These are phyloP conservation scores for Candida golubevii DNA, from an alignment of 805 yeast genomes.

Conservation along the genomic window DNA sequence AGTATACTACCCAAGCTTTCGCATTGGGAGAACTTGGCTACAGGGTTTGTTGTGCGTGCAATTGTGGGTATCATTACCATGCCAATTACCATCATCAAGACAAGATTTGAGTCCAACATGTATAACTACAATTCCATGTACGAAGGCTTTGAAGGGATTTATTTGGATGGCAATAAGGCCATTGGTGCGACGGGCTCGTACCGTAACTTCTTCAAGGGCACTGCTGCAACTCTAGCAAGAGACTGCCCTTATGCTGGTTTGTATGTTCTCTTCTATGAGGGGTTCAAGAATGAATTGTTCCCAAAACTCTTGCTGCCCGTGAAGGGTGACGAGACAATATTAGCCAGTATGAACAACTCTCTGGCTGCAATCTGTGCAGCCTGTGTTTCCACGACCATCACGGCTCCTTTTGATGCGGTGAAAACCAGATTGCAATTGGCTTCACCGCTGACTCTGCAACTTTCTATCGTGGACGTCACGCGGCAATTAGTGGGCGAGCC, in stretches of 20 bases:
- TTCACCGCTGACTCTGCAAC: conserved; percentile 33
- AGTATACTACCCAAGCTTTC: conserved; percentile 65
- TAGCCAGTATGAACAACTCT: conserved; percentile 43
- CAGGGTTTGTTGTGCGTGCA: conserved; percentile 80
- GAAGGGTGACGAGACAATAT: conserved; percentile 6
- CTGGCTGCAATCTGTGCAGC: conserved; percentile 79
- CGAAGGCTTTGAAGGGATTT: conserved; percentile 59
- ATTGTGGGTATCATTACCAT: conserved; percentile 81
- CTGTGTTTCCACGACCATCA: conserved; percentile 70
- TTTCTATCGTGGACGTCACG: conserved; percentile 34
- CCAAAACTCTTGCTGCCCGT: conserved; percentile 32
- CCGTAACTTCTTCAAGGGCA: conserved; percentile 79
- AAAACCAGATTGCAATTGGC: conserved; percentile 86
- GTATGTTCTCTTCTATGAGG: conserved; percentile 81
- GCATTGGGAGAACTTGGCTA: conserved; percentile 59
- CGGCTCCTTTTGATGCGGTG: conserved; percentile 93
- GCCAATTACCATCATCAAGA: conserved; percentile 92
- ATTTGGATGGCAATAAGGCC: conserved; percentile 18
- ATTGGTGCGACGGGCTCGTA: conserved; percentile 40
- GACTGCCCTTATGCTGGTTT: conserved; percentile 98
- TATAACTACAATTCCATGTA: conserved; percentile 63
- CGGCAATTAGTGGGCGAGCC: conserved; percentile 39
- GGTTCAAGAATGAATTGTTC: conserved; percentile 52
- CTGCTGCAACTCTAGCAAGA: conserved; percentile 78
- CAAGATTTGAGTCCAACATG: conserved; percentile 78